Conservation (phyloP, 257 asterid genomes). For the Solanum infundibuliforme region DNA sequence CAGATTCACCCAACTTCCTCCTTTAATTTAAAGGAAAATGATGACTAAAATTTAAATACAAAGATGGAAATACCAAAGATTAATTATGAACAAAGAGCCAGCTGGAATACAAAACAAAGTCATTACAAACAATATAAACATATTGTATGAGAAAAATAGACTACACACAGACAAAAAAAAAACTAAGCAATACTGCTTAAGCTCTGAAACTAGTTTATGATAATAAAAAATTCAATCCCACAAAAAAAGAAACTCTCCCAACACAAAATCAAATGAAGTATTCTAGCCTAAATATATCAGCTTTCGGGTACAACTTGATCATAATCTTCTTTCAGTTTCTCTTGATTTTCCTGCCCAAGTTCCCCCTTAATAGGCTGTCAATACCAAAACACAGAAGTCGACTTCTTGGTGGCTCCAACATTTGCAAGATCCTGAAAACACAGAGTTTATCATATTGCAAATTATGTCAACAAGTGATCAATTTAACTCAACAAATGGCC, state of each 20-base stretch:
- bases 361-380: neutral
- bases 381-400: neutral
- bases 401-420: neutral
- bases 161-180: neutral
- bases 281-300: neutral
- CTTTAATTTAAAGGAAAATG: neutral
- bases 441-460: neutral
- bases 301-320: neutral
- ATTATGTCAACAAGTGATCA: neutral
- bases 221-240: neutral
- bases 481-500: neutral
- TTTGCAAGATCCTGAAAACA: neutral
- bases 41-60: neutral
- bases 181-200: slow-evolving; percentile 6
- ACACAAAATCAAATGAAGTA: neutral
- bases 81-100: neutral
- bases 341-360: neutral
- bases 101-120: neutral
- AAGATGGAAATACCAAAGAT: neutral
- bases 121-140: slow-evolving; percentile 3
- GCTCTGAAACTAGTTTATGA: slow-evolving; percentile 45
- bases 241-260: neutral
- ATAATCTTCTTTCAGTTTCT: neutral
- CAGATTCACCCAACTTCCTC: neutral
- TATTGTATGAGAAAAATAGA: neutral